Base-by-base conservation (phyloP, 2,329 filamentous ascomycete genomes). In the Venturia aucupariae region DNA sequence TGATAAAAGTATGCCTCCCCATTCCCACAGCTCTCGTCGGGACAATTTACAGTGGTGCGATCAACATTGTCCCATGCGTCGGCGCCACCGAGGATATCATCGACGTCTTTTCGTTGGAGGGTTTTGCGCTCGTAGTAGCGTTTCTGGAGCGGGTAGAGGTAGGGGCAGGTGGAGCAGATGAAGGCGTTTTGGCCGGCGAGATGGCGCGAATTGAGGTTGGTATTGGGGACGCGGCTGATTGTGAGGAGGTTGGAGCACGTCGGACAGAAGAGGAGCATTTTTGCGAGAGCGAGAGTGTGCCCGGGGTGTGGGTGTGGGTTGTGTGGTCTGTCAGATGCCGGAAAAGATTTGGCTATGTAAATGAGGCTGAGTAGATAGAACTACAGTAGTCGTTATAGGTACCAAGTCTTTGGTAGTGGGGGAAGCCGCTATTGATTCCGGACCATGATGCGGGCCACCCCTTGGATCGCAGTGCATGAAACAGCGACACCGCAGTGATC, bases 101-200 rank as follows among this genome's bases (percentile, higher is more conserved):
- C 93, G 69, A 88, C 87, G 73, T 95, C 90, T 77, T 94, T 93
- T 74, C 89, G 86, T 77, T 89, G 87, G 81, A 94, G 92, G 38
- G 76, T 75, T 69, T 89, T 88, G 70, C 90, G 89, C 72, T 96
- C 92, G 78, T 86, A 96, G 77, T 91, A 89, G 66, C 87, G 85
- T 71, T 87, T 84, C 69, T 87, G 86, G 72, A 97, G 87, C 65
- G 89, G 80, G 76, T 91, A 92, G 75, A 95, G 87, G 80, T 96
- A 99, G 4, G 94, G 93, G 71, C 94, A 99, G 65, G 92, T 96
- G 65, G 91, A 90, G 79, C 94, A 99, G 77, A 96, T 91, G 76
- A 97, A 91, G 65, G 92, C 88, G 80, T 97, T 97, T 57, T 77
- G 75, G 61, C 68, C 69, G 65, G 73, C 70, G 24, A 74, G 69